Base-by-base conservation (phyloP, 108 stramenopile species). In the Stephanodiscus triporus region DNA sequence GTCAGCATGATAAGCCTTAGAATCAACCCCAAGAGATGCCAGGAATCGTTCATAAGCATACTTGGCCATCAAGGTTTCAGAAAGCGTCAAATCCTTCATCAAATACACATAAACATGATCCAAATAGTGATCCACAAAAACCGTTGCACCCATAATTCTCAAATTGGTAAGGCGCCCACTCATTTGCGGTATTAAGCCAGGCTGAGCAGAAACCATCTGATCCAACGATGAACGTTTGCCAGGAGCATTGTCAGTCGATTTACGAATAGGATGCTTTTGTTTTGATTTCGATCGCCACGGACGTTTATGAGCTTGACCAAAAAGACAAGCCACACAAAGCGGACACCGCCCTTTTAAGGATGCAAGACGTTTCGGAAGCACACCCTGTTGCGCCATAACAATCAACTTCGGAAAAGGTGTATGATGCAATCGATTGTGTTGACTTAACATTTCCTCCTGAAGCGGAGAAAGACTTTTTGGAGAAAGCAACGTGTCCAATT, bases 201-300 rank as follows among this genome's bases (percentile, higher is more conserved):
- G n/a, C n/a, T n/a, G n/a, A n/a, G n/a, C n/a, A n/a, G n/a, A n/a
- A n/a, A n/a, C n/a, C n/a, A 79, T 83, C 45, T 76, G 75, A 62
- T 89, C 86, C 5, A 63, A 53, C 0, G 88, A 86, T 0, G 81
- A 63, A 8, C 58, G 24, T 14, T 78, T 61, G 13, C 84, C 86
- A 5, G 84, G 79, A 2, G 45, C 1, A 32, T 30, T 42, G 9
- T 72, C 56, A 2, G 24, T n/a, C 0, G 49, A 14, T 8, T 53
- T 63, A 2, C n/a, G n/a, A n/a, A n/a, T n/a, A n/a, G n/a, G n/a
- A n/a, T n/a, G n/a, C n/a, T n/a, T n/a, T n/a, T n/a, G n/a, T n/a
- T n/a, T n/a, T n/a, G n/a, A n/a, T n/a, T n/a, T n/a, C n/a, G n/a
- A n/a, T n/a, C n/a, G n/a, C n/a, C n/a, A n/a, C n/a, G n/a, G n/a